phyloP scores from a whole-genome alignment of 345 rosid species.

The Acer campestre region DNA sequence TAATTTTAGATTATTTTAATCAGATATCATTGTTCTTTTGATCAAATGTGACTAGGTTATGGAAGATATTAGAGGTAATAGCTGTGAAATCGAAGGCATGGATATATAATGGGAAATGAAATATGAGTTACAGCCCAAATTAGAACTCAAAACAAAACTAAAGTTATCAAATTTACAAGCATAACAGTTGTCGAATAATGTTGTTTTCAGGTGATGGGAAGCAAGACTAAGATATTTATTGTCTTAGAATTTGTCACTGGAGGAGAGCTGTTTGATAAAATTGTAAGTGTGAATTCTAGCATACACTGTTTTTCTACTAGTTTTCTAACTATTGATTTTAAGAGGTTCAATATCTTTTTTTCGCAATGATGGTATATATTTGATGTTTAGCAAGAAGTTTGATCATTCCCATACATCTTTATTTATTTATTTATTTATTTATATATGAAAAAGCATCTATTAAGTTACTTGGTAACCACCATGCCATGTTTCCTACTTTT shows the following conservation, averaged over 20 bases:
- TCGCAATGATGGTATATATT: background rate
- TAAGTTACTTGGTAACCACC: background rate
- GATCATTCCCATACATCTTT: background rate
- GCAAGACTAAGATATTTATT: slow-evolving; percentile 73
- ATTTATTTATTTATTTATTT: background rate
- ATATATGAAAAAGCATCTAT: background rate
- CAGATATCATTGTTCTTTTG: background rate
- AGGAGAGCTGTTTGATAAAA: slow-evolving; percentile 83
- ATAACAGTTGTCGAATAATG: slow-evolving; percentile 1
- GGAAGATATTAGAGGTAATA: background rate
- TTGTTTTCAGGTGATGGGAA: slow-evolving; percentile 65
- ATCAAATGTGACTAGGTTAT: background rate
- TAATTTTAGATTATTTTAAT: background rate
- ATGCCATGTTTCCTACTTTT: too few relatives aligned
- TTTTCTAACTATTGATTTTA: slow-evolving; percentile 2
- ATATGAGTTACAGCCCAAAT: background rate
- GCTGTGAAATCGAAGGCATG: background rate
- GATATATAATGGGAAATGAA: background rate
- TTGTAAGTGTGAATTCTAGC: slow-evolving; percentile 47
- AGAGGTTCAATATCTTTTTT: slow-evolving; percentile 1
- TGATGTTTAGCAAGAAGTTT: background rate
- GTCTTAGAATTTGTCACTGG: slow-evolving; percentile 75
- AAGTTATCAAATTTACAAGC: background rate
- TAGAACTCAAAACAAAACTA: background rate
- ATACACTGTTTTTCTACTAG: background rate